Conservation (phyloP, 2,329 filamentous ascomycete genomes). For the Lachnellula hyalina region DNA sequence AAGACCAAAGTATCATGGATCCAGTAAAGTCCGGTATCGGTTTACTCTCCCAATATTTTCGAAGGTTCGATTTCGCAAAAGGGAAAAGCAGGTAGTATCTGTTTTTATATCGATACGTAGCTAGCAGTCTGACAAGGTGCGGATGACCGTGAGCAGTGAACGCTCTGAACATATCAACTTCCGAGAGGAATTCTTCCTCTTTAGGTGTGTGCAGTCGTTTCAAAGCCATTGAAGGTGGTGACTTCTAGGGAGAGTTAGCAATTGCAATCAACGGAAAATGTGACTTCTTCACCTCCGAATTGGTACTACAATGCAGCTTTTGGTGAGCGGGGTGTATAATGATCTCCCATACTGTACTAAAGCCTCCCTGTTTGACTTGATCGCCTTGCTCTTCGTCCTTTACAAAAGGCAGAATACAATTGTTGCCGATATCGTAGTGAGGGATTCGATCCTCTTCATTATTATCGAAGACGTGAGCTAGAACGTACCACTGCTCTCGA, state of each 20-base stretch:
- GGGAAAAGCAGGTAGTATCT: constrained; percentile 27
- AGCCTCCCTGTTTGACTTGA: constrained; percentile 1
- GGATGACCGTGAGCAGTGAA: constrained; percentile 3
- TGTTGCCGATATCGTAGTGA: not conserved
- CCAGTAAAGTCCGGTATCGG: not conserved
- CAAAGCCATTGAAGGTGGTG: not conserved
- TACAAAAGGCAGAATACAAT: constrained; percentile 9
- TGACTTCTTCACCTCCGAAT: not conserved
- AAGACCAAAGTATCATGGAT: constrained; percentile 16
- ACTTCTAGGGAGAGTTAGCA: not conserved
- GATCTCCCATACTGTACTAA: constrained; percentile 4
- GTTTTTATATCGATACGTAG: constrained; percentile 16
- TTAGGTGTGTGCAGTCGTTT: constrained; percentile 6
- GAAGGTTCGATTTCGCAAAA: constrained; percentile 23
- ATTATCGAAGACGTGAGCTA: constrained; percentile 3
- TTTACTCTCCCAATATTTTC: constrained; percentile 21
- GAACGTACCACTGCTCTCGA: constrained; percentile 6
- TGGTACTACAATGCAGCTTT: not conserved
- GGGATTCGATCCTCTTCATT: not conserved
- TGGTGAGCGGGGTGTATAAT: constrained; percentile 11
- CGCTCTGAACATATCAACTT: constrained; percentile 8
- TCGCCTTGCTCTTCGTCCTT: not conserved
- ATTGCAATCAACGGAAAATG: not conserved
- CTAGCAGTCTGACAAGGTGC: constrained; percentile 25
- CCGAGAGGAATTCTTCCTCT: constrained; percentile 1